Evolutionary conservation across 1,284 basidiomycete genomes (phyloP).

Genomic region (Meripilus lineatus): DNA sequence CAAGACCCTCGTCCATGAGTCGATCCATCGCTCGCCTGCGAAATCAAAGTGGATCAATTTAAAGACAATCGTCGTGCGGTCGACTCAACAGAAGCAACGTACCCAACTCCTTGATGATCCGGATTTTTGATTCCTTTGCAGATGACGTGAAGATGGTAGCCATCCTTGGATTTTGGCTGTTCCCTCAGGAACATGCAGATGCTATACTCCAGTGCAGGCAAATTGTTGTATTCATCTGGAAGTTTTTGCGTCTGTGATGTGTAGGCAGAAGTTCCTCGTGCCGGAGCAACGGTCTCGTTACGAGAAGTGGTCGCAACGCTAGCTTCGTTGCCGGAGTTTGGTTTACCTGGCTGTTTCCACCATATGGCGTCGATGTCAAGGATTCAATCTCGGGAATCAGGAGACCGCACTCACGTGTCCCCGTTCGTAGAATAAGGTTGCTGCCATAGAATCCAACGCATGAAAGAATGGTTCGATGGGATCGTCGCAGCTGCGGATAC

Average conservation of each 20-base stretch:
- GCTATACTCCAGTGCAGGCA: constrained; percentile 40
- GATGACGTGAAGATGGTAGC: constrained; percentile 45
- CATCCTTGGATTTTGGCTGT: constrained; percentile 35
- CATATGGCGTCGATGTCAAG: constrained; percentile 15
- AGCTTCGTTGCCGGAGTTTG: no score
- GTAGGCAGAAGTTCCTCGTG: constrained; percentile 25
- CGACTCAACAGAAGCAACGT: neutral
- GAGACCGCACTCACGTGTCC: constrained; percentile 34
- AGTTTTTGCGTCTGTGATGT: constrained; percentile 20
- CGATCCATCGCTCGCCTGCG: constrained; percentile 44
- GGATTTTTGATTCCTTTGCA: constrained; percentile 27
- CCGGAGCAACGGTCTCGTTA: neutral
- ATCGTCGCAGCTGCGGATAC: constrained; percentile 68
- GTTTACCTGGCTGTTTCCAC: no score
- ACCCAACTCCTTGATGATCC: constrained; percentile 37
- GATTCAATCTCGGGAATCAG: no score
- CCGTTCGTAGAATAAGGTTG: constrained; percentile 37
- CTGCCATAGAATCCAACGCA: constrained; percentile 50
- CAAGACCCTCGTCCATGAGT: constrained; percentile 50
- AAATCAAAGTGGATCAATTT: neutral
- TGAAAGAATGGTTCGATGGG: constrained; percentile 86
- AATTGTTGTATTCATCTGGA: constrained; percentile 31
- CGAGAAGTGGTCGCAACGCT: no score
- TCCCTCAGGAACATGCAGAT: constrained; percentile 44
- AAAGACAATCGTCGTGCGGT: constrained; percentile 1